Percentiles rank a stretch among this genome's conserved stretches.
Conservation (phyloP, 768 basidiomycete species). For the Rhizopogon vinicolor region DNA sequence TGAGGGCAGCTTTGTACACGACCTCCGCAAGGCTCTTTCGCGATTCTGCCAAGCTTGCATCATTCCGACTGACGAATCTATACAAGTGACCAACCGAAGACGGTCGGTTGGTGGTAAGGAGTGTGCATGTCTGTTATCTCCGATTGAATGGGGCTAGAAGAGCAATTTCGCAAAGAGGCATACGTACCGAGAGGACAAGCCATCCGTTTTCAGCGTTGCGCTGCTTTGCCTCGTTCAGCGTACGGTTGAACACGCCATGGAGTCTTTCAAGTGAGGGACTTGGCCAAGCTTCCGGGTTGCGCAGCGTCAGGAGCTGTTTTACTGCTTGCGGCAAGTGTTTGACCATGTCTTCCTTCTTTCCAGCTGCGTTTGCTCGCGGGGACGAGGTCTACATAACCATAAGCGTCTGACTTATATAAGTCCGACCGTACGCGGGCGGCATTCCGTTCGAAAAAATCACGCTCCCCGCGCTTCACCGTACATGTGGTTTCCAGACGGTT, state of each 20-base stretch:
- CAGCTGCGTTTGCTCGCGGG: too few relatives aligned
- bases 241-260: slow-evolving; percentile 50
- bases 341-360: slow-evolving; percentile 22
- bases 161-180: slow-evolving; percentile 7
- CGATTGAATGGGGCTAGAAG: slow-evolving; percentile 25
- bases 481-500: neutral
- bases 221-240: slow-evolving; percentile 60
- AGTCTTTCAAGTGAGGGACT: slow-evolving; percentile 53
- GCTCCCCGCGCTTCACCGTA: neutral
- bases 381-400: neutral
- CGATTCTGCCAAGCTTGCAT: slow-evolving; percentile 34
- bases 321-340: slow-evolving; percentile 55
- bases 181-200: slow-evolving; percentile 71
- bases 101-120: slow-evolving; percentile 80
- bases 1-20: slow-evolving; percentile 72
- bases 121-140: slow-evolving; percentile 66
- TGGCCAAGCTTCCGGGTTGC: slow-evolving; percentile 55
- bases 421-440: neutral
- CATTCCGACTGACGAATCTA: slow-evolving; percentile 61
- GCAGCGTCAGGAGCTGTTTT: slow-evolving; percentile 69
- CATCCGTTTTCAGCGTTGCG: slow-evolving; percentile 72
- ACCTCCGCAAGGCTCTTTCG: slow-evolving; percentile 47
- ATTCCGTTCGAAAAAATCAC: neutral
- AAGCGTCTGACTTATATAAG: neutral
- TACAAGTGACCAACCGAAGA: slow-evolving; percentile 77